Percentiles rank a stretch among this genome's conserved stretches.
Conservation (phyloP, 1,284 basidiomycete species). For the Mycena citricolor region DNA sequence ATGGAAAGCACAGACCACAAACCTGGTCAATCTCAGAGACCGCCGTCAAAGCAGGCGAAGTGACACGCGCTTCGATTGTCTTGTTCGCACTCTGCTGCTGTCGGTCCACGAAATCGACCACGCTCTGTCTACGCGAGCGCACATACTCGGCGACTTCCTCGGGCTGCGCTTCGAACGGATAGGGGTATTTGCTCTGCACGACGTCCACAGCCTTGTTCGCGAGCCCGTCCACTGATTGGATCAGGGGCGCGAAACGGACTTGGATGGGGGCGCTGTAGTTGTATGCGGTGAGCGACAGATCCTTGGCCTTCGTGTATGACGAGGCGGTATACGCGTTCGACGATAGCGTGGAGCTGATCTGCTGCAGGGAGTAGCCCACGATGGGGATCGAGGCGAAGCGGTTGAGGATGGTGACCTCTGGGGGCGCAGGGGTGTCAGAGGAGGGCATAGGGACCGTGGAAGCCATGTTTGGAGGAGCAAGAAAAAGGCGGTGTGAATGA, state of each 20-base stretch:
- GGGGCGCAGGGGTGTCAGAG: conserved; percentile 25
- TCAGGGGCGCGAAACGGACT: conserved; percentile 60
- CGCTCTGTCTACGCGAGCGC: conserved; percentile 54
- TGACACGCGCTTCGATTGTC: conserved; percentile 64
- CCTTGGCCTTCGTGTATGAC: conserved; percentile 63
- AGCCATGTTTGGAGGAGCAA: conserved; percentile 16
- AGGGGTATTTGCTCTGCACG: conserved; percentile 72
- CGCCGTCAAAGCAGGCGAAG: conserved; percentile 58
- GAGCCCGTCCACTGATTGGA: conserved; percentile 45
- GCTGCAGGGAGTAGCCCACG: conserved; percentile 58
- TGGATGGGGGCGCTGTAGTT: conserved; percentile 65
- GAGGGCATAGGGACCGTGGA: conserved; percentile 24
- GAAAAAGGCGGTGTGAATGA: conserved; percentile 5
- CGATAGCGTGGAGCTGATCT: conserved; percentile 58
- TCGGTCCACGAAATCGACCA: conserved; percentile 35
- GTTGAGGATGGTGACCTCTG: conserved; percentile 58
- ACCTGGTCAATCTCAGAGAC: conserved; percentile 75
- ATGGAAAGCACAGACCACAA: conserved; percentile 12
- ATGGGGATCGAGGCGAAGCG: conserved; percentile 71
- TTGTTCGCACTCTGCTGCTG: conserved; percentile 55
- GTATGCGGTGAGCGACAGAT: conserved; percentile 56
- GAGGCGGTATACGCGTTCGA: conserved; percentile 60
- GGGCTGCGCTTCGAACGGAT: conserved; percentile 69
- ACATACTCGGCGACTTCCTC: conserved; percentile 67
- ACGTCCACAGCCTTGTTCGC: conserved; percentile 74